Base-by-base conservation (phyloP, 345 rosid genomes). In the Populus euphratica region DNA sequence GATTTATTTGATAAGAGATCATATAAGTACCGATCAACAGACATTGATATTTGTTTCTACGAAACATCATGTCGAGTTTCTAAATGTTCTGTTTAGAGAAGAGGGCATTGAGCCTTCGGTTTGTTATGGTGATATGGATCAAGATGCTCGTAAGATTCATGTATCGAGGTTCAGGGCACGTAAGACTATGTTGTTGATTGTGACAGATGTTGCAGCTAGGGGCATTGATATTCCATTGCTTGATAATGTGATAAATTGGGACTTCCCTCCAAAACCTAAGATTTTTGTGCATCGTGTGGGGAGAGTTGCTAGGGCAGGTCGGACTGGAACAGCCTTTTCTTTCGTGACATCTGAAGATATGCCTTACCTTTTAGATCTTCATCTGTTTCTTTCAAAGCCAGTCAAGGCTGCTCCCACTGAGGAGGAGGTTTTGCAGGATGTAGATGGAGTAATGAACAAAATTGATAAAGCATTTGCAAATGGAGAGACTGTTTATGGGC, bases 101-200 rank as follows among this genome's bases (percentile, higher is more conserved):
- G 99, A 96, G 82, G 92, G 96, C 44, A 91, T 96, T 25, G 90
- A 86, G 73, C 89, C 98, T 54, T 93, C 98, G 80, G 93, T 96
- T 8, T 93, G 98, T 78, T 96, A 96, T 76, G 98, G 99, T 81
- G 99, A 93, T 78, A 96, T 96, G 99, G 99, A 93, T 82, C 96
- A 87, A 83, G 99, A 93, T 80, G 99, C 99, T 47, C 94, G 97
- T 31, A 93, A 93, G 86, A 96, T 93, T 77, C 91, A 92, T 41
- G 76, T 96, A 70, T 90, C 99, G 1, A 90, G 89, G 91, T 96
- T 96, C 74, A 88, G 99, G 85, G 85, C 94, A 14, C 87, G 92
- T 75, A 96, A 85, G 87, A 91, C 97, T 35, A 93, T 87, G 99
- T 43, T 93, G 85, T 83, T 96, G 82, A 85, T 96, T 82, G 99